Percentiles rank a stretch among this genome's conserved stretches.
These are phyloP conservation scores for Pichia rugopelliculosa DNA, from an alignment of 805 yeast species.

Conservation along the genomic window DNA sequence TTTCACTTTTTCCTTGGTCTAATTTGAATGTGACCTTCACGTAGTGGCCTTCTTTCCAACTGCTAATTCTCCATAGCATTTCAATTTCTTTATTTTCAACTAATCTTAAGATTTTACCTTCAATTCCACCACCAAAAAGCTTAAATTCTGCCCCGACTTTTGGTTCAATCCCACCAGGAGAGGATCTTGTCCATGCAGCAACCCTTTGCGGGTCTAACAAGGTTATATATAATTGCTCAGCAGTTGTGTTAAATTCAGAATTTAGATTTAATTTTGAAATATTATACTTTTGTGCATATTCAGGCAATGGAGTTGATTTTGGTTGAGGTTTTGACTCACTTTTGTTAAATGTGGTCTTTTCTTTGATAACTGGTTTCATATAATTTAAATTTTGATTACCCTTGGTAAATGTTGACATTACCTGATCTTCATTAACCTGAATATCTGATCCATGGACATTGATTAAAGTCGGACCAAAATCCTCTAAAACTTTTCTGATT, in stretches of 20 bases:
- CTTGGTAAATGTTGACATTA: conserved; percentile 47
- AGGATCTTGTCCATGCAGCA: conserved; percentile 85
- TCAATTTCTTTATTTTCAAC: conserved; percentile 52
- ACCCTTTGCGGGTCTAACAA: conserved; percentile 70
- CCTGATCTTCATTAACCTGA: conserved; percentile 69
- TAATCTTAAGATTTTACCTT: conserved; percentile 59
- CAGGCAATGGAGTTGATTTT: conserved; percentile 6
- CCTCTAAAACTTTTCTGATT: conserved; percentile 49
- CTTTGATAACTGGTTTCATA: conserved; percentile 22
- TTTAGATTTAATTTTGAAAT: conserved; percentile 73
- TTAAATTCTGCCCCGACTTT: conserved; percentile 55
- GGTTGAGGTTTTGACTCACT: conserved; percentile 8
- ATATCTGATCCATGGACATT: conserved; percentile 74
- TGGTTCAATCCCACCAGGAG: conserved; percentile 47
- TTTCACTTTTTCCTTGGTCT: conserved; percentile 76
- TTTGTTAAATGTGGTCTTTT: conserved; percentile 25
- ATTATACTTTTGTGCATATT: conserved; percentile 57
- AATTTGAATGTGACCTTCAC: conserved; percentile 63
- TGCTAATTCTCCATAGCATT: conserved; percentile 79
- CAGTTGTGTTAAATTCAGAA: conserved; percentile 78
- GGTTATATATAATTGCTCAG: conserved; percentile 76
- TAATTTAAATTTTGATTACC: conserved; percentile 35
- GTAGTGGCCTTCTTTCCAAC: conserved; percentile 82
- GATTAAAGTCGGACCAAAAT: conserved; percentile 76
- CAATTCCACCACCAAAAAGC: conserved; percentile 82